Percentiles rank a stretch among this genome's conserved stretches.
phyloP scores from a whole-genome alignment of 1,284 basidiomycete genomes.

The Cutaneotrichosporon dermatis region DNA sequence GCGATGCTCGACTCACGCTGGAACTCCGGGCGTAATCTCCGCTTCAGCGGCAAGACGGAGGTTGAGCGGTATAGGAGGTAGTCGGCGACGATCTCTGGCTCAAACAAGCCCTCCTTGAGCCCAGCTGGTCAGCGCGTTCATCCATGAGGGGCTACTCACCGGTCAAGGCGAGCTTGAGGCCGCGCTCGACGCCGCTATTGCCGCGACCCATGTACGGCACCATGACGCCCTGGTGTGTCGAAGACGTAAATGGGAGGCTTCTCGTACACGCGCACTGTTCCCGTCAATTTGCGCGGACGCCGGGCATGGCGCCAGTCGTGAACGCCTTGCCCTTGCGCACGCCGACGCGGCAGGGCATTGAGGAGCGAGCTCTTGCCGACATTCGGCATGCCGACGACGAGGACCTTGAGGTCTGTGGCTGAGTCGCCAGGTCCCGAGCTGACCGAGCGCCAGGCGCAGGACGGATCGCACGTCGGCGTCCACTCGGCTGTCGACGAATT shows the following conservation, averaged over 20 bases:
- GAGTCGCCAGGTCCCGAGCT: constrained; percentile 11
- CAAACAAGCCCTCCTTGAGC: constrained; percentile 72
- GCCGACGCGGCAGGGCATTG: constrained; percentile 80
- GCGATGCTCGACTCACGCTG: constrained; percentile 13
- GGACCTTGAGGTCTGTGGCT: constrained; percentile 66
- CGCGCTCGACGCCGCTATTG: constrained; percentile 76
- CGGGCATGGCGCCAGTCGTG: constrained; percentile 81
- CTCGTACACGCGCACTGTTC: constrained; percentile 70
- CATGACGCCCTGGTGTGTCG: constrained; percentile 97
- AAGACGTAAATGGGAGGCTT: constrained; percentile 85
- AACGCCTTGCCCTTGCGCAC: constrained; percentile 83
- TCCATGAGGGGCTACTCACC: not conserved
- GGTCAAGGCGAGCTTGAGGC: constrained; percentile 86
- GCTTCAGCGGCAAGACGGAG: constrained; percentile 59
- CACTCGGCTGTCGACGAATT: constrained; percentile 54
- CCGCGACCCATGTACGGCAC: constrained; percentile 89
- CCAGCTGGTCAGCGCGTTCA: no score
- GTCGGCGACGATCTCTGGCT: no score
- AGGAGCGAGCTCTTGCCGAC: constrained; percentile 94
- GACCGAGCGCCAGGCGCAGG: constrained; percentile 47
- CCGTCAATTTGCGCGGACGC: constrained; percentile 75
- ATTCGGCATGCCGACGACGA: constrained; percentile 97
- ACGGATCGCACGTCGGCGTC: constrained; percentile 52
- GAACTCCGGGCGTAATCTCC: constrained; percentile 78
- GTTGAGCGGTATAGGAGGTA: no score